Percentiles rank a stretch among this genome's conserved stretches.
Conservation (phyloP, 176 grass and related monocot species). For the Dactylis glomerata region DNA sequence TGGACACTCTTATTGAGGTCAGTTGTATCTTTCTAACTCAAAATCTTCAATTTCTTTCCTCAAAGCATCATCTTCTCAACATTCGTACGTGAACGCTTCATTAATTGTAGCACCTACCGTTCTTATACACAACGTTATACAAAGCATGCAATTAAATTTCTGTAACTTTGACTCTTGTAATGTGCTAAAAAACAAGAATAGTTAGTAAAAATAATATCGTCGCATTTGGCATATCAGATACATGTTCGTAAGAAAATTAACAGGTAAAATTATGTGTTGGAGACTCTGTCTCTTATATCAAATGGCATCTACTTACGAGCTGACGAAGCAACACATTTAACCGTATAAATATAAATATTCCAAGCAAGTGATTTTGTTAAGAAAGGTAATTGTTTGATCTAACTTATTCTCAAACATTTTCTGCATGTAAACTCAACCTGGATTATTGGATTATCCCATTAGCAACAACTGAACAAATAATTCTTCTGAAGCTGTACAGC, state of each 20-base stretch:
- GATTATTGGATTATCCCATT: background rate
- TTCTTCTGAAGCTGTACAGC: background rate
- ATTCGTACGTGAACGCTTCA: background rate
- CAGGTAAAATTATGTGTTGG: background rate
- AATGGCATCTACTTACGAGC: background rate
- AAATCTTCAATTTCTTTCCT: background rate
- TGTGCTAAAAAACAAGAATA: background rate
- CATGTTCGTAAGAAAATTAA: background rate
- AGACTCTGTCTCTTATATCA: background rate
- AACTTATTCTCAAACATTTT: background rate
- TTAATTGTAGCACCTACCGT: background rate
- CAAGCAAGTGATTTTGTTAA: background rate
- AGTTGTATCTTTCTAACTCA: background rate
- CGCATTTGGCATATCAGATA: background rate
- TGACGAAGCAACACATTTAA: background rate
- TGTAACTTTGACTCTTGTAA: background rate
- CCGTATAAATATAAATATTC: background rate
- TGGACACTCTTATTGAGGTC: background rate
- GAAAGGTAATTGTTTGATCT: background rate
- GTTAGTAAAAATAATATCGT: background rate
- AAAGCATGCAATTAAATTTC: background rate
- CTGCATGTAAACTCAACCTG: background rate
- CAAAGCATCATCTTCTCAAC: background rate
- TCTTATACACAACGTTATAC: background rate
- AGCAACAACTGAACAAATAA: background rate